phyloP scores from a whole-genome alignment of 78 protist genomes.

The Dictyostelium firmibasis region DNA sequence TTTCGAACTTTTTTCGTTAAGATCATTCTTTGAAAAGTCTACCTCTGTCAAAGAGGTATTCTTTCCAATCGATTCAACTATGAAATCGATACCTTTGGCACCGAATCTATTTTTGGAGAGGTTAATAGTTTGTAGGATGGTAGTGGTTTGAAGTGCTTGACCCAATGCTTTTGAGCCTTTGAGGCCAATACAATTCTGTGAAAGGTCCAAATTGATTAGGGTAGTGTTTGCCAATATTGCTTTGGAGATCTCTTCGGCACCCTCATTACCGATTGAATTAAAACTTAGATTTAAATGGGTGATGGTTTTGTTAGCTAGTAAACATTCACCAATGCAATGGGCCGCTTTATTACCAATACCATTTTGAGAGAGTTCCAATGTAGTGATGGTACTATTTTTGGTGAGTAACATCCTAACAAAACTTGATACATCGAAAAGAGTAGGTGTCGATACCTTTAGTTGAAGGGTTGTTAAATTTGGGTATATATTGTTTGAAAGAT shows the following conservation, averaged over 20 bases:
- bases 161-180: conserved; percentile 79
- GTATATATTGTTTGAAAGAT: conserved; percentile 33
- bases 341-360: conserved; percentile 79
- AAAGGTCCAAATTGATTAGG: conserved; percentile 58
- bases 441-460: conserved; percentile 59
- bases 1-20: conserved; percentile 44
- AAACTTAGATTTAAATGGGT: conserved; percentile 41
- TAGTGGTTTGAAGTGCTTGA: conserved; percentile 31
- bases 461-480: conserved; percentile 25
- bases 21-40: conserved; percentile 63
- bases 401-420: conserved; percentile 27
- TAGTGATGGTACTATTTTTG: conserved; percentile 6
- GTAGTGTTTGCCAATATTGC: conserved; percentile 36
- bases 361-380: conserved; percentile 59
- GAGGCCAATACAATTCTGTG: conserved; percentile 80
- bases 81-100: conserved; percentile 55
- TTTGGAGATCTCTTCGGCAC: conserved; percentile 77
- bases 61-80: conserved; percentile 39
- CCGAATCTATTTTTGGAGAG: conserved; percentile 76
- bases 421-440: conserved; percentile 38
- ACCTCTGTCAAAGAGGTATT: neutral
- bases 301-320: conserved; percentile 27
- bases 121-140: conserved; percentile 46
- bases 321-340: conserved; percentile 42
- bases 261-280: conserved; percentile 80